phyloP scores from a whole-genome alignment of 805 yeast genomes.

The Priceomyces medius region DNA sequence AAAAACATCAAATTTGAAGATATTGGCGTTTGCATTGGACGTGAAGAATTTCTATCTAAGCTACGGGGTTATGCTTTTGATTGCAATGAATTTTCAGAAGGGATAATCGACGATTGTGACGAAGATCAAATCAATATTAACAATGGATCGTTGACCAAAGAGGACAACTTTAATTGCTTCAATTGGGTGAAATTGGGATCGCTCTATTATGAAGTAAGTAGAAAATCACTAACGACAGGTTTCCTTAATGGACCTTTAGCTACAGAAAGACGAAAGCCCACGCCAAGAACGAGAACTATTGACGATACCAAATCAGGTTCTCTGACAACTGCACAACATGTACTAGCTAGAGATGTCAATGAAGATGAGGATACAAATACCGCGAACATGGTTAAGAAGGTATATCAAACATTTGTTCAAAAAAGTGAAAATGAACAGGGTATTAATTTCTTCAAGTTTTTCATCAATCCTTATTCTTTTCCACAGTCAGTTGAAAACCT shows the following conservation, averaged over 20 bases:
- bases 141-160: constrained; percentile 11
- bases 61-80: constrained; percentile 32
- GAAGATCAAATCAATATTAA: constrained; percentile 15
- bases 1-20: constrained; percentile 60
- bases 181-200: constrained; percentile 64
- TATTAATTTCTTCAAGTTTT: constrained; percentile 61
- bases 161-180: constrained; percentile 40
- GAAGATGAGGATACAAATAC: constrained; percentile 58
- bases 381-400: constrained; percentile 57
- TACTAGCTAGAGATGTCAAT: constrained; percentile 51
- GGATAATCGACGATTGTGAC: constrained; percentile 11
- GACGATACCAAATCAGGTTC: constrained; percentile 42
- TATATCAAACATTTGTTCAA: constrained; percentile 41
- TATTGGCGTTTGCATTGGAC: constrained; percentile 48
- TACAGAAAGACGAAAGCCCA: constrained; percentile 52
- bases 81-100: constrained; percentile 13
- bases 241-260: constrained; percentile 73
- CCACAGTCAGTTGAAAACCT: constrained; percentile 80
- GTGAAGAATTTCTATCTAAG: constrained; percentile 45
- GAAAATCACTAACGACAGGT: constrained; percentile 50
- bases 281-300: constrained; percentile 28
- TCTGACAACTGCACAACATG: constrained; percentile 53
- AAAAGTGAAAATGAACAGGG: constrained; percentile 26
- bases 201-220: constrained; percentile 46
- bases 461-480: constrained; percentile 75